Evolutionary conservation across 2,329 filamentous ascomycete genomes (phyloP).

Genomic region (Colletotrichum sp.): DNA sequence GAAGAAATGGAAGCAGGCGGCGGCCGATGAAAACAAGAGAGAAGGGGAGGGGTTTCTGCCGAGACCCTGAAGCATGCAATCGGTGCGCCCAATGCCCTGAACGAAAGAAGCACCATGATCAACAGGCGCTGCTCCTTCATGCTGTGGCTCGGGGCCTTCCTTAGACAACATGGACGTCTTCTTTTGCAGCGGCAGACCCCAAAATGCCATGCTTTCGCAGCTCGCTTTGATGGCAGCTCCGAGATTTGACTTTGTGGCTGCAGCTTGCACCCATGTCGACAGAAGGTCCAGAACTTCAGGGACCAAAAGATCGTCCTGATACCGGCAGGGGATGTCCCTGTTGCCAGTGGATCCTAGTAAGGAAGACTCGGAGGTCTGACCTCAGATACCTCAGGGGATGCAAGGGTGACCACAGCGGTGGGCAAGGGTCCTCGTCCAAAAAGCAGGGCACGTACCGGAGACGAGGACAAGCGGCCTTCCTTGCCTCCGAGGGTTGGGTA

Average conservation of each 20-base stretch:
- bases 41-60: not conserved
- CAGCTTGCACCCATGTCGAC: constrained; percentile 1
- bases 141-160: not conserved
- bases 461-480: not conserved
- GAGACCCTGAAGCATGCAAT: not conserved
- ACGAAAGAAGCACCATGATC: not conserved
- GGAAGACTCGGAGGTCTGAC: not conserved
- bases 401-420: not conserved
- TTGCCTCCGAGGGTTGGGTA: not conserved
- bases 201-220: not conserved
- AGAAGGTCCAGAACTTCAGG: constrained; percentile 18
- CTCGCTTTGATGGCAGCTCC: not conserved
- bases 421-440: not conserved
- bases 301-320: constrained; percentile 14
- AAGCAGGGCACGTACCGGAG: not conserved
- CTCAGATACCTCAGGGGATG: not conserved
- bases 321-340: not conserved
- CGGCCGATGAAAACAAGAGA: not conserved
- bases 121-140: not conserved
- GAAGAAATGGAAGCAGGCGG: not conserved
- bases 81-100: not conserved
- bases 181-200: not conserved
- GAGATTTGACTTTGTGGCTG: constrained; percentile 8
- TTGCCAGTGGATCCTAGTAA: not conserved
- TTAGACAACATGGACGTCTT: not conserved